These are phyloP conservation scores for Alternaria ventricosa DNA, from an alignment of 2,329 filamentous ascomycete genomes.

Conservation along the genomic window DNA sequence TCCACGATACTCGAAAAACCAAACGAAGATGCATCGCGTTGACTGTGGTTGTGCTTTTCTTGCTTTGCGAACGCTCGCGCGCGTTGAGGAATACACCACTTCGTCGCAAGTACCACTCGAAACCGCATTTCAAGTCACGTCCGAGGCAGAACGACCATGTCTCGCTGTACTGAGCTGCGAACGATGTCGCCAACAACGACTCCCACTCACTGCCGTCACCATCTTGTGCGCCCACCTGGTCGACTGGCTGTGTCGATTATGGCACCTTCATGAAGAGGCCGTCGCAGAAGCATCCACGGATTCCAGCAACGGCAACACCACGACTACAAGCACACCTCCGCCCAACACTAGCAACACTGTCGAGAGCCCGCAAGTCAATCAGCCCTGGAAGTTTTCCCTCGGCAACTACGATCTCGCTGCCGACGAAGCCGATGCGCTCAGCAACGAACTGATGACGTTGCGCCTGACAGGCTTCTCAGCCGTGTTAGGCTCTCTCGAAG, in stretches of 20 bases:
- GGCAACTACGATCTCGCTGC: slow-evolving; percentile 14
- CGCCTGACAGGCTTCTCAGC: slow-evolving; percentile 13
- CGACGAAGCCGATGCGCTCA: slow-evolving; percentile 17
- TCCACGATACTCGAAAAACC: neutral
- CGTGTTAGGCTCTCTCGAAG: slow-evolving; percentile 14
- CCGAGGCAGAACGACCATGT: slow-evolving; percentile 3
- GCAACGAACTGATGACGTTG: slow-evolving; percentile 15
- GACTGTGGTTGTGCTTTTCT: slow-evolving; percentile 12
- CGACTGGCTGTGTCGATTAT: slow-evolving; percentile 15
- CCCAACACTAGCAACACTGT: neutral
- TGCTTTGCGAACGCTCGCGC: slow-evolving; percentile 10
- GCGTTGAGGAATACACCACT: slow-evolving; percentile 12
- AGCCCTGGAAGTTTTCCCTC: slow-evolving; percentile 13
- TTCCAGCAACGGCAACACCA: neutral
- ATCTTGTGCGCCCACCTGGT: slow-evolving; percentile 13
- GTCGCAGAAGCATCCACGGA: slow-evolving; percentile 2
- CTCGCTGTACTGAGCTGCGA: slow-evolving; percentile 13
- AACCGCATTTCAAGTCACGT: slow-evolving; percentile 13
- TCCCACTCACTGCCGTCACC: slow-evolving; percentile 14
- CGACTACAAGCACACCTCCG: neutral
- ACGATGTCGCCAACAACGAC: slow-evolving; percentile 10
- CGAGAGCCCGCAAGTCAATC: neutral
- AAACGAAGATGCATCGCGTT: slow-evolving; percentile 8
- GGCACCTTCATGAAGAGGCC: slow-evolving; percentile 7
- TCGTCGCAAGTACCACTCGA: slow-evolving; percentile 15